Conservation (phyloP, 768 basidiomycete genomes). For the Ephemerocybe angulata region DNA sequence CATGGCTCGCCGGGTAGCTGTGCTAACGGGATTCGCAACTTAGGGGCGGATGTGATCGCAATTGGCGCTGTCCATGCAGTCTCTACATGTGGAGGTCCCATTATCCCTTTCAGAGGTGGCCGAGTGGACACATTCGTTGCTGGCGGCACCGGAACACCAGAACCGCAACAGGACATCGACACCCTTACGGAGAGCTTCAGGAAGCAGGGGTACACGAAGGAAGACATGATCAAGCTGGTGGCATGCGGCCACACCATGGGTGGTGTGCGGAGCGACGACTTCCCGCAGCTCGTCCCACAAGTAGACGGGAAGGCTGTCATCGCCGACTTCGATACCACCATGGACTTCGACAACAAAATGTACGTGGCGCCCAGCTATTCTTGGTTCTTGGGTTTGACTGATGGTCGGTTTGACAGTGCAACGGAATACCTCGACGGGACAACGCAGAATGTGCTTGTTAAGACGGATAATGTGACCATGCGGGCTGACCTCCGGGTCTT, state of each 20-base stretch:
- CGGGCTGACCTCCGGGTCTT: constrained; percentile 40
- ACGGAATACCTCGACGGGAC: constrained; percentile 37
- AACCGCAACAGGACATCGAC: constrained; percentile 35
- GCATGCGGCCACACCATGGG: constrained; percentile 47
- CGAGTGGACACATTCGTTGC: constrained; percentile 38
- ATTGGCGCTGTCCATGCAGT: constrained; percentile 35
- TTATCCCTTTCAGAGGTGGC: constrained; percentile 39
- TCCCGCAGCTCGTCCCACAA: constrained; percentile 34
- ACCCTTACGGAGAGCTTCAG: constrained; percentile 34
- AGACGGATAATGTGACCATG: constrained; percentile 29
- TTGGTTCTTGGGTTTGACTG: background rate
- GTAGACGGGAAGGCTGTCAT: constrained; percentile 20
- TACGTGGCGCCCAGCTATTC: constrained; percentile 20
- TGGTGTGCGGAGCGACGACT: constrained; percentile 38
- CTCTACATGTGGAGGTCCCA: constrained; percentile 42
- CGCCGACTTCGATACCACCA: constrained; percentile 32
- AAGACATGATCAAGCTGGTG: constrained; percentile 44
- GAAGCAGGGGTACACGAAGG: constrained; percentile 34
- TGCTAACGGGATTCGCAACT: background rate
- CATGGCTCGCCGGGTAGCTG: background rate
- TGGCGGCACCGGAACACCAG: constrained; percentile 37
- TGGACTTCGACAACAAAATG: constrained; percentile 35
- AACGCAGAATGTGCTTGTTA: constrained; percentile 37
- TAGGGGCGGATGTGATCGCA: constrained; percentile 43
- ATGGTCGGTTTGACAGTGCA: constrained; percentile 25